Conservation (phyloP, 2,329 filamentous ascomycete species). For the Gremmenia infestans region DNA sequence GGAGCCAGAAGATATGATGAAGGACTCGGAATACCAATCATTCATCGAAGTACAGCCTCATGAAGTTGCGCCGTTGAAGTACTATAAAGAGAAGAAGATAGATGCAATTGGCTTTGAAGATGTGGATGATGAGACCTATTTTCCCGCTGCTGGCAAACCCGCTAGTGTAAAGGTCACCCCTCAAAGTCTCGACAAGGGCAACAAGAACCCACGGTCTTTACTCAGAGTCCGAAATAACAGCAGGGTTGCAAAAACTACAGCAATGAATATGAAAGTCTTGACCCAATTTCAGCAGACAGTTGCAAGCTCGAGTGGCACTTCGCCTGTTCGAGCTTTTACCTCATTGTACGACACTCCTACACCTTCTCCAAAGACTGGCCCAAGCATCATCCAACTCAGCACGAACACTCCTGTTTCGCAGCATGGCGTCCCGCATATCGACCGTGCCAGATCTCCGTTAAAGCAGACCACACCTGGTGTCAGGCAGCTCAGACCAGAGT, state of each 20-base stretch:
- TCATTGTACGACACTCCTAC: background rate
- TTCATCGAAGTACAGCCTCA: background rate
- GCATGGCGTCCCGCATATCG: background rate
- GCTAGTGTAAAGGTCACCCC: background rate
- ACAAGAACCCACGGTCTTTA: background rate
- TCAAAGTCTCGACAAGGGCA: background rate
- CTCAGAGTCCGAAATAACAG: background rate
- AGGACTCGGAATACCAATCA: background rate
- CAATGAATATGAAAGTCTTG: background rate
- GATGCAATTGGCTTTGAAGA: background rate
- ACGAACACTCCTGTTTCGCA: background rate
- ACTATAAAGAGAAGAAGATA: background rate
- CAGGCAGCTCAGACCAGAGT: background rate
- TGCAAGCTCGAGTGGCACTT: background rate
- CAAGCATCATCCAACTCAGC: background rate
- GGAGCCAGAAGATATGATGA: background rate
- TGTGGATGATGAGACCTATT: background rate
- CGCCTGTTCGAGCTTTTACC: background rate
- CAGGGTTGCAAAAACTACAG: background rate
- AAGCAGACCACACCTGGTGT: background rate
- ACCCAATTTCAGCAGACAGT: background rate
- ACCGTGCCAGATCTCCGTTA: background rate
- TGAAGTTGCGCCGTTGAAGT: background rate
- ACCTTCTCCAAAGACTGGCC: background rate
- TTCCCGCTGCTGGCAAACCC: background rate